Evolutionary conservation across 2,329 filamentous ascomycete genomes (phyloP).

Genomic region (Cladobotryum mycophilum): DNA sequence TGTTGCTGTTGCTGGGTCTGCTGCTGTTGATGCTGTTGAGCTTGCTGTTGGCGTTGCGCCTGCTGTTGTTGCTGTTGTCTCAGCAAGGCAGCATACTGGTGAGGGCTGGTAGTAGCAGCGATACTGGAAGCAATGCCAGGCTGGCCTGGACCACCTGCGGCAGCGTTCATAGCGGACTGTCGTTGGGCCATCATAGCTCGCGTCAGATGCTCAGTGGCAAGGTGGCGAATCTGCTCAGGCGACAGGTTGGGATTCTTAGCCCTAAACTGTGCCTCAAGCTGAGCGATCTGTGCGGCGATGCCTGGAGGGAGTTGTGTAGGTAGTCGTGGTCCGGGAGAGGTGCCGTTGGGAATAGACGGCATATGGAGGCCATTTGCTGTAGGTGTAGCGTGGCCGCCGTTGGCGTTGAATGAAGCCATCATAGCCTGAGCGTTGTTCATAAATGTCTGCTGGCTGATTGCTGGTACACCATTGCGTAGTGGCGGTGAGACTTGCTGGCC

Average conservation of each 20-base stretch:
- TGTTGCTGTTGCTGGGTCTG: conserved; percentile 20
- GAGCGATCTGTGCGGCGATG: conserved; percentile 43
- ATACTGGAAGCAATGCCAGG: conserved; percentile 44
- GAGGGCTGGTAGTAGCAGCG: conserved; percentile 44
- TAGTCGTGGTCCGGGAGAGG: conserved; percentile 36
- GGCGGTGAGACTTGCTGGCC: conserved; percentile 40
- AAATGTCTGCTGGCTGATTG: conserved; percentile 47
- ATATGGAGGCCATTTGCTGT: conserved; percentile 42
- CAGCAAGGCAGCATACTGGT: conserved; percentile 54
- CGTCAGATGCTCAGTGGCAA: conserved; percentile 46
- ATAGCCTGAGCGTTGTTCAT: conserved; percentile 47
- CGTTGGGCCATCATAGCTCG: conserved; percentile 42
- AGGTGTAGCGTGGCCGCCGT: conserved; percentile 38
- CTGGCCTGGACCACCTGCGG: conserved; percentile 44
- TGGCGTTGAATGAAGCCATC: conserved; percentile 44
- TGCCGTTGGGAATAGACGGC: conserved; percentile 36
- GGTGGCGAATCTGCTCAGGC: conserved; percentile 42
- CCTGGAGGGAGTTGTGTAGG: conserved; percentile 40
- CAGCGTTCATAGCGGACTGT: conserved; percentile 50
- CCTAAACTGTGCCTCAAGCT: conserved; percentile 47
- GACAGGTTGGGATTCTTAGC: conserved; percentile 46
- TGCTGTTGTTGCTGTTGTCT: conserved; percentile 50
- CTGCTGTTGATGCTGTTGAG: conserved; percentile 22
- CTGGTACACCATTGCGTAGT: conserved; percentile 36
- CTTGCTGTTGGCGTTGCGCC: conserved; percentile 24